A percentile compares a stretch with the other conserved stretches of the same genome.
phyloP scores from a whole-genome alignment of 371 early-diverging fungal species.

The Cladochytrium tenue region DNA sequence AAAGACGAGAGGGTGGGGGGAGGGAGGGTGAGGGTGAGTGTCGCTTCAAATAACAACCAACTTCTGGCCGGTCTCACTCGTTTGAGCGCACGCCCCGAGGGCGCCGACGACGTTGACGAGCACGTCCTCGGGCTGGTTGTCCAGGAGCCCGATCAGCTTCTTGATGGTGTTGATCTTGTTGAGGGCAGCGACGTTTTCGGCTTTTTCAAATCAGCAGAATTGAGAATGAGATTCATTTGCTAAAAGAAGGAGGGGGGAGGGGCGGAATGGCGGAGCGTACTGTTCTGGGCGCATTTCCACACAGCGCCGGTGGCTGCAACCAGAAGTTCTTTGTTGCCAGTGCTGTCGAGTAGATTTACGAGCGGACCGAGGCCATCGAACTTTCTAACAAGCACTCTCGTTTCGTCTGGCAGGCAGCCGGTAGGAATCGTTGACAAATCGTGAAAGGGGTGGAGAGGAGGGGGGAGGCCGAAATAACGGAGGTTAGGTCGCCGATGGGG shows the following conservation, averaged over 20 bases:
- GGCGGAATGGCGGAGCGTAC: conserved; percentile 19
- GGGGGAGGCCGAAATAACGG: too few relatives aligned
- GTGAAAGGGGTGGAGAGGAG: neutral
- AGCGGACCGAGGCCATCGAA: conserved; percentile 51
- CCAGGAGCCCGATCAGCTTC: conserved; percentile 60
- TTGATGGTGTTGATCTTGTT: conserved; percentile 61
- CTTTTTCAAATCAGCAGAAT: too few relatives aligned
- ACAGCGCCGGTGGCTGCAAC: conserved; percentile 63
- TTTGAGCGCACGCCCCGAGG: conserved; percentile 59
- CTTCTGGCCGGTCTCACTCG: conserved; percentile 39
- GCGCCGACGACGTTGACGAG: conserved; percentile 64
- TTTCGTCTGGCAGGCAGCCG: conserved; percentile 40
- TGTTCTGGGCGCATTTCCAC: conserved; percentile 62
- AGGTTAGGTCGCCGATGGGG: neutral
- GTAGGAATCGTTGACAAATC: neutral
- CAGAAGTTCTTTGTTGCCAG: conserved; percentile 51
- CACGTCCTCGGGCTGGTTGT: conserved; percentile 64
- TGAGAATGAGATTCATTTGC: neutral
- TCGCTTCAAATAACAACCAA: neutral
- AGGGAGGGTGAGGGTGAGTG: too few relatives aligned
- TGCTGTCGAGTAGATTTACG: conserved; percentile 54
- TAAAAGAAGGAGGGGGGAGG: conserved; percentile 11
- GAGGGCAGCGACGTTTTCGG: conserved; percentile 57
- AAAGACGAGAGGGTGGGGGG: too few relatives aligned
- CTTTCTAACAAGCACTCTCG: conserved; percentile 50